Evolutionary conservation across 164 flowering plant species (phyloP), one percentile per base, ranked within the genome.

Genomic region (Sextonia rubra): DNA sequence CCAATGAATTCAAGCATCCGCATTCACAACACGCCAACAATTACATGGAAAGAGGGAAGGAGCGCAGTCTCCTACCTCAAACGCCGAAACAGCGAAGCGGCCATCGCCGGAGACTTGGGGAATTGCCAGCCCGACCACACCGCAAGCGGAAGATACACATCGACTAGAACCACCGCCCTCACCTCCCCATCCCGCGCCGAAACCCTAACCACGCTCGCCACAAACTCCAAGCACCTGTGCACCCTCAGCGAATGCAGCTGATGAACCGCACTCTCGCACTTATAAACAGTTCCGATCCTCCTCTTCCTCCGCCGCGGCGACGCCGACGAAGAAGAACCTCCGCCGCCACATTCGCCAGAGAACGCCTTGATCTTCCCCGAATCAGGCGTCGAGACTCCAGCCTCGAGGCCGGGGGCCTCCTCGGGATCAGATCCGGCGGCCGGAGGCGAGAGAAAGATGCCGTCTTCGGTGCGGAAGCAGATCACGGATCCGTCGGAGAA

Each of bases 61-160:
- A 66, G 4, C 76, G 2, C 26, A 47, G 27, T 20, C 67, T 26
- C 44, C 11, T 60, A 95, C 98, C 98, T 95, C 82, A 91, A 73
- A 75, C 93, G 99, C 69, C 81, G 71, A 70, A 89, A 91, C 56
- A 95, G 71, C 9, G 92, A 80, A 25, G 88, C 97, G 4, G 96
- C 97, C 3, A 74, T 64, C 0, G 89, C 62, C 0, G 80, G 78
- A 0, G 85, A 86, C 71, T 65, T 80, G 1, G 94, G 94, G 60
- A 95, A 95, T 80, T 93, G 99, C 96, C 97, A 91, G 0, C 97
- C 98, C 5, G 83, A 75, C 91, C 88, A 89, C 82, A 86, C 47
- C 15, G 76, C 85, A 48, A 87, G 12, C 4, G 92, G 96, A 68
- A 95, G 74, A 79, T 85, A 89, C 62, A 95, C 94, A 75, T 95